Base-by-base conservation (phyloP, 2,329 filamentous ascomycete species). In the Thelonectria blattea region DNA sequence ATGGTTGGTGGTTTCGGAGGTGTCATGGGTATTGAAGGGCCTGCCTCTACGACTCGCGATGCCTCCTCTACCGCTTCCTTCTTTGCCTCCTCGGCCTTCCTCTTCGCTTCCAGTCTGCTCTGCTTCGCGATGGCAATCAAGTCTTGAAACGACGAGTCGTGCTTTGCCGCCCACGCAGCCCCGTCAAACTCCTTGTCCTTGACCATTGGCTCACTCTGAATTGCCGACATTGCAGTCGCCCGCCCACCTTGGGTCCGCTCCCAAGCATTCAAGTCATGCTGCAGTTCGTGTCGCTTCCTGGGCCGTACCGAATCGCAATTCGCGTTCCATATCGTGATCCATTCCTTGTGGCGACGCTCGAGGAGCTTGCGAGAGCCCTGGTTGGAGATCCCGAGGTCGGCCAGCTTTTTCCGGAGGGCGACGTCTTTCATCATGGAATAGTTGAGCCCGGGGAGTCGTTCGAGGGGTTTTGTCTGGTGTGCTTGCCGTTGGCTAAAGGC, bases 241-340 rank as follows among this genome's bases (percentile, higher is more conserved):
- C 80, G 80, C 2, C 86, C 85, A 9, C 92, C 91, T 64, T 96
- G 88, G 0, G 91, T 94, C 46, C 88, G 84, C 75, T 99, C 95
- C 94, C 95, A 98, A 1, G 85, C 77, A 20, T 94, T 90, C 12
- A 99, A 75, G 61, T 98, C 94, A 14, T 85, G 86, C 15, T 96
- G 76, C 5, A 99, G 76, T 58, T 95, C 89, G 7, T 78, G 72
- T 64, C 91, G 92, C 11, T 82, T 81, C 72, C 90, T 91, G 0
- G 92, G 92, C 2, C 81, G 80, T 37, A 85, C 85, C 2, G 93
- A 90, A 75, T 99, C 95, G 76, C 93, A 97, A 73, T 99, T 99
- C 11, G 96, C 91, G 74, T 99, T 99, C 90, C 92, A 97, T 17
- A 99, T 79, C 39, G 95, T 97, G 52, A 95, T 84, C 93, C 93